These are phyloP conservation scores for Parascedosporium putredinis DNA, from an alignment of 2,329 filamentous ascomycete genomes.

Conservation along the genomic window DNA sequence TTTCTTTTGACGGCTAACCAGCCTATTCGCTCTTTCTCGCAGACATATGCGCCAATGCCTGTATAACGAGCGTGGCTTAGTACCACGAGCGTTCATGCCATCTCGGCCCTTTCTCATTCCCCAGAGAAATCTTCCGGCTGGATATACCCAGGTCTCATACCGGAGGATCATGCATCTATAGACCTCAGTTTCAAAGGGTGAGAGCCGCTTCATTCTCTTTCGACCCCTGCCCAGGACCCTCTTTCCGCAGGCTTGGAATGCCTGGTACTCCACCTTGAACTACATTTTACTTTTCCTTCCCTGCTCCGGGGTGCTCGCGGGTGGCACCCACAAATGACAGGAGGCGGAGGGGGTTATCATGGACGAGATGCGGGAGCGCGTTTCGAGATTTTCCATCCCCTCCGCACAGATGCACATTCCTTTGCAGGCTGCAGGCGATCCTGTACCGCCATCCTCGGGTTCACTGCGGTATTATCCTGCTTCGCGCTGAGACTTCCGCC, in stretches of 20 bases:
- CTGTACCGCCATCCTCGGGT: background rate
- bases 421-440: background rate
- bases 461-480: constrained; percentile 1
- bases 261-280: too few species aligned
- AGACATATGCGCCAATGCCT: background rate
- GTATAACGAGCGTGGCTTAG: background rate
- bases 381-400: background rate
- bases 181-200: background rate
- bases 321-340: background rate
- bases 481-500: background rate
- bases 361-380: background rate
- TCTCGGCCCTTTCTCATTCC: background rate
- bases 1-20: too few species aligned
- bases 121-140: background rate
- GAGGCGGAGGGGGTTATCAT: background rate
- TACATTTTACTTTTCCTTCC: too few species aligned
- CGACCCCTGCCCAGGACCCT: background rate
- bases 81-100: background rate
- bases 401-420: background rate
- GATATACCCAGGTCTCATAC: background rate
- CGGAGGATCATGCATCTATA: background rate
- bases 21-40: too few species aligned
- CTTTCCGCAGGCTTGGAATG: too few species aligned
- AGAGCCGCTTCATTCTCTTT: background rate
- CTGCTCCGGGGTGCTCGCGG: too few species aligned